Conservation (phyloP, 345 rosid species). For the Citropsis articulata region DNA sequence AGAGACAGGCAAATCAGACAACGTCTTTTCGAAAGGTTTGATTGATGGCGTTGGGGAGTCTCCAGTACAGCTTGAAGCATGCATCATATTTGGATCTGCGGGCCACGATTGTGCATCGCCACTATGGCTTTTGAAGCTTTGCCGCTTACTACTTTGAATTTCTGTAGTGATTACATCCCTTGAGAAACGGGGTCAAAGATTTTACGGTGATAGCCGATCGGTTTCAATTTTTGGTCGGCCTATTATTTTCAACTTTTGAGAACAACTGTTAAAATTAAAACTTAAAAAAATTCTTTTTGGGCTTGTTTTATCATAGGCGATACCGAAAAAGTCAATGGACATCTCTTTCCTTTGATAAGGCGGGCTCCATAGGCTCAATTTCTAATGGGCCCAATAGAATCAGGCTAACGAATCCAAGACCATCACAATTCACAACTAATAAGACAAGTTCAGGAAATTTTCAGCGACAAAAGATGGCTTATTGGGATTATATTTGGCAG, state of each 20-base stretch:
- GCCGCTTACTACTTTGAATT: neutral
- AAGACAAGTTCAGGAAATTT: neutral
- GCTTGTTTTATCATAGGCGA: neutral
- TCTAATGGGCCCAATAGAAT: neutral
- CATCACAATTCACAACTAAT: no score
- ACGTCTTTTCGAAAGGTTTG: slow-evolving; percentile 3
- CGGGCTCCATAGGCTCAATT: neutral
- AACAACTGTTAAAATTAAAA: neutral
- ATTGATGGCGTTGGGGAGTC: neutral
- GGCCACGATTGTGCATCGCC: neutral
- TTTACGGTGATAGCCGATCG: neutral
- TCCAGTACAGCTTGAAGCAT: no score
- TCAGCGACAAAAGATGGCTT: neutral
- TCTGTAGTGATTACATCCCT: neutral
- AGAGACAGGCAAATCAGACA: slow-evolving; percentile 5
- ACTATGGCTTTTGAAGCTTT: neutral
- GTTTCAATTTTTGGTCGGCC: neutral
- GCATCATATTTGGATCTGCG: neutral
- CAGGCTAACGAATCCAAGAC: neutral
- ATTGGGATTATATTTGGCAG: no score
- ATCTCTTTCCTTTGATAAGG: neutral
- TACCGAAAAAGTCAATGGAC: neutral
- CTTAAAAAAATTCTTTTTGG: neutral
- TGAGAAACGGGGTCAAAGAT: slow-evolving; percentile 12
- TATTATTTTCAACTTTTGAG: neutral